These are phyloP conservation scores for Aristolochia contorta DNA, from an alignment of 164 flowering plant genomes.

Conservation along the genomic window DNA sequence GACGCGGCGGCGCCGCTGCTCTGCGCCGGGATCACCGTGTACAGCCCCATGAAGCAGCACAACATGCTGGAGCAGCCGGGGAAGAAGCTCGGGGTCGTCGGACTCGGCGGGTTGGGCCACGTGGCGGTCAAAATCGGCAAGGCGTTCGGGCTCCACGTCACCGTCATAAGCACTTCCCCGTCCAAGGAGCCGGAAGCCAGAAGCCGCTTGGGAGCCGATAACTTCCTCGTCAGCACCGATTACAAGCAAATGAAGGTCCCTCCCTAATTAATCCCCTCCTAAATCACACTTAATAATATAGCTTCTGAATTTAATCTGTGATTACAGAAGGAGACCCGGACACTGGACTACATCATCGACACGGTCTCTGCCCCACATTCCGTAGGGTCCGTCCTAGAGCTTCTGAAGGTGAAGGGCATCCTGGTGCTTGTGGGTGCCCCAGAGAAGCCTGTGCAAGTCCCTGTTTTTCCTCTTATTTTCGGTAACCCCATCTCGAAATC, in stretches of 20 bases:
- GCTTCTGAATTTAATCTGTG: conserved; percentile 20
- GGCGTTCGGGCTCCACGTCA: conserved; percentile 71
- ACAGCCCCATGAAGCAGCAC: conserved; percentile 53
- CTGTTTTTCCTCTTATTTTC: conserved; percentile 24
- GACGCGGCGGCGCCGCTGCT: conserved; percentile 64
- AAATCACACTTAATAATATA: background rate
- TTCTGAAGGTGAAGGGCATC: conserved; percentile 35
- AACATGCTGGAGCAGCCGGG: conserved; percentile 33
- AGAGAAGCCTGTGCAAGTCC: conserved; percentile 31
- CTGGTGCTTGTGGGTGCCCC: conserved; percentile 38
- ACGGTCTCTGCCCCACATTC: conserved; percentile 37
- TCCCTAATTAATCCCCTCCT: background rate
- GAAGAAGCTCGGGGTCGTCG: conserved; percentile 58
- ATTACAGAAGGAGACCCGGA: conserved; percentile 6
- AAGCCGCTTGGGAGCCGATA: conserved; percentile 53
- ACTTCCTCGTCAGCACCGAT: conserved; percentile 52
- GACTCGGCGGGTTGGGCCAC: conserved; percentile 77
- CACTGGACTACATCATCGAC: conserved; percentile 41
- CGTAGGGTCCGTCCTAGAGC: conserved; percentile 23
- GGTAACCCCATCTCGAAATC: conserved; percentile 25
- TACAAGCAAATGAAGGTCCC: conserved; percentile 46
- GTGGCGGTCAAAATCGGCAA: conserved; percentile 68
- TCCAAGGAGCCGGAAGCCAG: conserved; percentile 59
- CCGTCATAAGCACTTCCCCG: conserved; percentile 71
- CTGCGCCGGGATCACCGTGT: conserved; percentile 74